phyloP scores from a whole-genome alignment of 805 yeast species.

The Myxozyma kluyveri region DNA sequence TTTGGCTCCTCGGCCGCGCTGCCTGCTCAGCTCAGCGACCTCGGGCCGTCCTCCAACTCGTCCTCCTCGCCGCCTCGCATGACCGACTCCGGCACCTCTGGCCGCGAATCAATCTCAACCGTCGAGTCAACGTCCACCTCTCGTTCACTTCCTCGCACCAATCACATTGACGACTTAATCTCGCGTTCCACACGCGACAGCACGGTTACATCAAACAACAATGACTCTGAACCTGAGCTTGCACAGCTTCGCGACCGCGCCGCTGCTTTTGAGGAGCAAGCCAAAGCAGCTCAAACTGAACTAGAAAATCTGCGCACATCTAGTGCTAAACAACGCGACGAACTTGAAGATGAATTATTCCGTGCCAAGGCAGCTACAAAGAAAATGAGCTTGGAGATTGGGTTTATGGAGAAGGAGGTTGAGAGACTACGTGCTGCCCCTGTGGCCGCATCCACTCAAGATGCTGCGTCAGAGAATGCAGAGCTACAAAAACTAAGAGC shows the following conservation, averaged over 20 bases:
- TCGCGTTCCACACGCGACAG: too few relatives aligned
- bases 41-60: background rate
- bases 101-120: slow-evolving; percentile 4
- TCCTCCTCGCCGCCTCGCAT: background rate
- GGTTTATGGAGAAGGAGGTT: slow-evolving; percentile 43
- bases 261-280: slow-evolving; percentile 3
- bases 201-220: background rate
- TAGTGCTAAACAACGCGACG: background rate
- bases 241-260: slow-evolving; percentile 5
- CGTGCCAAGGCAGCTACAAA: slow-evolving; percentile 20
- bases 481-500: background rate
- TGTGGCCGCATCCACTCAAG: background rate
- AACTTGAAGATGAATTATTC: slow-evolving; percentile 17
- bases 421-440: slow-evolving; percentile 25
- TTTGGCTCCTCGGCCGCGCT: background rate
- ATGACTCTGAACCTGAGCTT: background rate
- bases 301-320: slow-evolving; percentile 30
- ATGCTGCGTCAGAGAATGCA: background rate
- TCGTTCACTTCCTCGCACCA: too few relatives aligned
- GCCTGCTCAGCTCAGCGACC: background rate
- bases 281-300: slow-evolving; percentile 1
- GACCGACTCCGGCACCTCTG: slow-evolving; percentile 5
- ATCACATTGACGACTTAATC: too few relatives aligned
- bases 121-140: background rate
- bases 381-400: slow-evolving; percentile 18